Percentiles rank a stretch among this genome's conserved stretches.
These are phyloP conservation scores for Nicotiana paniculata DNA, from an alignment of 257 asterid species.

Conservation along the genomic window DNA sequence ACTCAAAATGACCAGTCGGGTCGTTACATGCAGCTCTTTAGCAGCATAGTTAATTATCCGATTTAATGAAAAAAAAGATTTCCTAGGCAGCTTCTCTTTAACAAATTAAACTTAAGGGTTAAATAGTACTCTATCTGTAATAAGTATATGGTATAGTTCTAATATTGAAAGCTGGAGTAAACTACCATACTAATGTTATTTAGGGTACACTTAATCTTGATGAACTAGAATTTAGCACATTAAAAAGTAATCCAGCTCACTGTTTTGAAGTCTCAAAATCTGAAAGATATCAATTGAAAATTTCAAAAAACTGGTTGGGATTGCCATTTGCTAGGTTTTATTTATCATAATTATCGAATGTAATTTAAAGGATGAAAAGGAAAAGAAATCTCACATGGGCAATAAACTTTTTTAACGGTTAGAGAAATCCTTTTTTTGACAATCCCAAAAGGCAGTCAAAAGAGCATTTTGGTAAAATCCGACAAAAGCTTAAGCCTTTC, in stretches of 20 bases:
- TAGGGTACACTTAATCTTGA: background rate
- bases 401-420: slow-evolving; percentile 53
- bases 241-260: background rate
- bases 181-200: too few relatives aligned
- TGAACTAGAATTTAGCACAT: background rate
- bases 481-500: slow-evolving; percentile 54
- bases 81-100: too few relatives aligned
- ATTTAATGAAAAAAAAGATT: too few relatives aligned
- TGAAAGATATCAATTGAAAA: background rate
- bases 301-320: background rate
- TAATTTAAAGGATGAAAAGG: slow-evolving; percentile 18
- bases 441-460: slow-evolving; percentile 65
- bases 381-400: slow-evolving; percentile 26
- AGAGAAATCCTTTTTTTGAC: slow-evolving; percentile 34
- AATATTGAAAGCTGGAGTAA: too few relatives aligned
- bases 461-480: slow-evolving; percentile 65
- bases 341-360: slow-evolving; percentile 11
- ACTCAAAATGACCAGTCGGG: too few relatives aligned
- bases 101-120: too few relatives aligned
- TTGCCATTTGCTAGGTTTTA: background rate
- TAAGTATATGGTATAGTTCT: too few relatives aligned
- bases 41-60: too few relatives aligned
- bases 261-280: background rate
- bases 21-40: too few relatives aligned
- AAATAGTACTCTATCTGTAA: too few relatives aligned